Evolutionary conservation across 2,329 filamentous ascomycete genomes (phyloP), one percentile per base, ranked within the genome.

Genomic region (Diplodia seriata): DNA sequence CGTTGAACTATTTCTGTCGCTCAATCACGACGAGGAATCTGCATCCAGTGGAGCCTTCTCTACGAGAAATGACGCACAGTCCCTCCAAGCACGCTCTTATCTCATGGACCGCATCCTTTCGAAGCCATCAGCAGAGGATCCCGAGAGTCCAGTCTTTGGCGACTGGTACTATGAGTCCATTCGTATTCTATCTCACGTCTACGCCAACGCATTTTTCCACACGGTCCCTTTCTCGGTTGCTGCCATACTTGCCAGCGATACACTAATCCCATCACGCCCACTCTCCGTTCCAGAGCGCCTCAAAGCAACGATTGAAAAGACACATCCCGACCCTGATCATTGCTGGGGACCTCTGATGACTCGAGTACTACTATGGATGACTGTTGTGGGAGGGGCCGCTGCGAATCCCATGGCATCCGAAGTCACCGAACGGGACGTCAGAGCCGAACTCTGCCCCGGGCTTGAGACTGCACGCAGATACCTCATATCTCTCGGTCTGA

Each of bases 301-400:
- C 1, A 62, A 62, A 29, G 38, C 40, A 20, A 40, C 57, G n/a
- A 62, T 62, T 29, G 57, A 62, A 14, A 62, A 62, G 40, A 62
- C 57, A 15, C 57, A 62, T 20, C 57, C 57, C 15, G 57, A 62
- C 8, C 57, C 57, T 18, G 40, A 49, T 26, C 29, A 20, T 18
- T 62, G 57, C 40, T 62, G 57, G 57, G 57, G 57, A 14, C 57
- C 57, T 33, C 33, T 50, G n/a, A 62, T 62, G 57, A 62, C 57
- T 33, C 57, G 57, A 49, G 57, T 62, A 9, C 18, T 62, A 11
- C n/a, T 62, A 33, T 62, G 57, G 57, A 49, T 49, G 14, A 20
- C 40, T 3, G 40, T 62, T n/a, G 57, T 62, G 20, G 57, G 57
- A 18, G 57, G 57, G 4, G 57, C 57, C 47, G 57, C 57, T 23